phyloP scores from a whole-genome alignment of 179 eudicot genomes.

The Sideroxylon spinosum region DNA sequence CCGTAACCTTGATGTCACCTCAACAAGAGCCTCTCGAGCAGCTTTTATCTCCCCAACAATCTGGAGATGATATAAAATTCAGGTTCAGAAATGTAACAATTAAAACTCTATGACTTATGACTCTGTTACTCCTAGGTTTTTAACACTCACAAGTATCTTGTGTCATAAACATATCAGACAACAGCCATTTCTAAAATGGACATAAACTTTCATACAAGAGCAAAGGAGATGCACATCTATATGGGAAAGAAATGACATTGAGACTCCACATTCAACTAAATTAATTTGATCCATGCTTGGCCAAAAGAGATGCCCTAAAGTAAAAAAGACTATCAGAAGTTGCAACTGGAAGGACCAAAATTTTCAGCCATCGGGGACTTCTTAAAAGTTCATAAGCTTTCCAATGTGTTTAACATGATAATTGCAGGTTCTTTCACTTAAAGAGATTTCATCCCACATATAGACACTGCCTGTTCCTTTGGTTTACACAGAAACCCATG shows the following conservation, averaged over 20 bases:
- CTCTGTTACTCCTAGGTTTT: neutral
- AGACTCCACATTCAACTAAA: neutral
- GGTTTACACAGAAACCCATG: neutral
- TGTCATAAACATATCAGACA: neutral
- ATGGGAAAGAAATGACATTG: neutral
- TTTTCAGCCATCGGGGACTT: neutral
- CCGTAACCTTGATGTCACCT: constrained; percentile 77
- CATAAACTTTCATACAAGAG: neutral
- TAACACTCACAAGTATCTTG: neutral
- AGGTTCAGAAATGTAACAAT: constrained; percentile 19
- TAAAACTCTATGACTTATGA: neutral
- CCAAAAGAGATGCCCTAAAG: neutral
- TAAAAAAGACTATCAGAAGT: neutral
- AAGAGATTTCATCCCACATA: neutral
- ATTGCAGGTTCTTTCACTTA: neutral
- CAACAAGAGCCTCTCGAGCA: constrained; percentile 89
- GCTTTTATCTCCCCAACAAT: constrained; percentile 90
- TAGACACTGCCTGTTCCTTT: neutral
- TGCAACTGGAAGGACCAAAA: neutral
- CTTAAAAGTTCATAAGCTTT: neutral
- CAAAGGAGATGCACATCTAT: neutral
- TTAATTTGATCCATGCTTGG: neutral
- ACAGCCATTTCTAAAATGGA: neutral
- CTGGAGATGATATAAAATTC: constrained; percentile 35
- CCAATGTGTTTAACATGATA: neutral